Percentiles rank a stretch among this genome's conserved stretches.
Conservation (phyloP, 495 filamentous ascomycete species). For the Tuber calosporum region DNA sequence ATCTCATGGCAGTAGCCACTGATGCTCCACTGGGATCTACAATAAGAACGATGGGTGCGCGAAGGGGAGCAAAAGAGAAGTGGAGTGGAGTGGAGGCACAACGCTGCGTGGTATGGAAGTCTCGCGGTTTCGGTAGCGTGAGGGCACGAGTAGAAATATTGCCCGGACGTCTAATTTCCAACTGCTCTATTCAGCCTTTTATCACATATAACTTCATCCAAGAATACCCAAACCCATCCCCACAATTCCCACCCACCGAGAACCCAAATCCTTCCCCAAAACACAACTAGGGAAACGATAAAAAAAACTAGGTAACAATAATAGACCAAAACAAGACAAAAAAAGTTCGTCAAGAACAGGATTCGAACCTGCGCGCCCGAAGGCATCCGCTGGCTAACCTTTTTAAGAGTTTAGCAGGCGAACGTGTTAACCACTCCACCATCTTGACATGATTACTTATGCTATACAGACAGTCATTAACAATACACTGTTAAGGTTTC, state of each 20-base stretch:
- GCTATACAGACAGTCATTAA: not conserved
- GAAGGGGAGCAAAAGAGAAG: too few relatives aligned
- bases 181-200: too few relatives aligned
- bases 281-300: not conserved
- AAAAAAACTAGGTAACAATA: not conserved
- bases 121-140: too few relatives aligned
- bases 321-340: not conserved
- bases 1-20: too few relatives aligned
- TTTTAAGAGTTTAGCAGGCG: conserved; percentile 28
- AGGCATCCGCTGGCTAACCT: conserved; percentile 38
- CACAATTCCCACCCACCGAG: not conserved
- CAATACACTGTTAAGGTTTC: not conserved
- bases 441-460: conserved; percentile 25
- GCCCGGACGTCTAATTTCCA: too few relatives aligned
- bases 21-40: too few relatives aligned
- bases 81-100: too few relatives aligned
- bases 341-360: conserved; percentile 34
- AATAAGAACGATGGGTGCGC: too few relatives aligned
- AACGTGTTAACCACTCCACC: conserved; percentile 43
- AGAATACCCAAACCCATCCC: not conserved
- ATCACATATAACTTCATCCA: too few relatives aligned
- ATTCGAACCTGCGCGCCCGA: conserved; percentile 42
- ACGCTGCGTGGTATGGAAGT: too few relatives aligned
- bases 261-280: not conserved
- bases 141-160: too few relatives aligned